Conservation (phyloP, 2,329 filamentous ascomycete genomes). For the Emergomyces orientalis region DNA sequence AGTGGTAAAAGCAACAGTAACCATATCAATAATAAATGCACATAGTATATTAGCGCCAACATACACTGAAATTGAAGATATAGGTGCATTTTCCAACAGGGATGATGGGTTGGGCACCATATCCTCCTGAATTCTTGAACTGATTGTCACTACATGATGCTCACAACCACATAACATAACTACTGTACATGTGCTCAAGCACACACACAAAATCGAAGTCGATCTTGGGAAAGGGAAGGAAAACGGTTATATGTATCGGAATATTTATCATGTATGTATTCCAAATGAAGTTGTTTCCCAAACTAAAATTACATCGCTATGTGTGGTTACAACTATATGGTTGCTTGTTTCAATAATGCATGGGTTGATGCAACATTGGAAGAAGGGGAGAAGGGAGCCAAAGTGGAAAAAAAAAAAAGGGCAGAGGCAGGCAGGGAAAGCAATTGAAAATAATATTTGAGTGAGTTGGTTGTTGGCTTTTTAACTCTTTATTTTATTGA, state of each 20-base stretch:
- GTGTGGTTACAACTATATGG: neutral
- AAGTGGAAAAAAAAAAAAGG: neutral
- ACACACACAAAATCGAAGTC: neutral
- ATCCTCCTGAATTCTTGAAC: neutral
- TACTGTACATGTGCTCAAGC: neutral
- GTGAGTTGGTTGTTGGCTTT: neutral
- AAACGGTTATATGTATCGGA: neutral
- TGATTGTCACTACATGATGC: neutral
- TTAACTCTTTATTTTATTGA: neutral
- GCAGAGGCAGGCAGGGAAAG: neutral
- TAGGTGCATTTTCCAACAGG: neutral
- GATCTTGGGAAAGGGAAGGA: neutral
- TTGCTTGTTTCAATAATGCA: slow-evolving; percentile 1
- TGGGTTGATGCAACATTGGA: neutral
- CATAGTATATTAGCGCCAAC: neutral
- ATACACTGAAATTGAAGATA: neutral
- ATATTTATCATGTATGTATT: neutral
- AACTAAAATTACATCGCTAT: neutral
- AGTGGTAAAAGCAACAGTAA: neutral
- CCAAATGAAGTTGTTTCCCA: neutral
- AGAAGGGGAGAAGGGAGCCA: neutral
- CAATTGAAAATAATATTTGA: neutral
- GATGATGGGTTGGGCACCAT: neutral
- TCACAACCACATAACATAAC: neutral
- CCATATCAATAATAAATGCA: neutral